Base-by-base conservation (phyloP, 2,329 filamentous ascomycete species). In the Chaetomiaceae sp. region DNA sequence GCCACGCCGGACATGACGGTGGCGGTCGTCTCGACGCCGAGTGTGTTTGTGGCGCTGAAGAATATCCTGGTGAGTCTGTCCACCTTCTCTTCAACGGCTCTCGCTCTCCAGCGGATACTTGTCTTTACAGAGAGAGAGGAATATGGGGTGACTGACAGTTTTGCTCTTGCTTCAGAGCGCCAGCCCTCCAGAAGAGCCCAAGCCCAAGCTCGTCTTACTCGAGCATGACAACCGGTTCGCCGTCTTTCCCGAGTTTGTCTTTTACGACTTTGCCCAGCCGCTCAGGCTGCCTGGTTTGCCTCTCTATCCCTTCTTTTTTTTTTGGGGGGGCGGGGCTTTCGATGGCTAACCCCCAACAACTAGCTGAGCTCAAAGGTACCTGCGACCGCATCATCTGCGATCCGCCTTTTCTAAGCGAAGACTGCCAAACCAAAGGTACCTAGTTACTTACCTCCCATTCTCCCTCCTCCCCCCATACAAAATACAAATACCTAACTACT, bases 361-460 rank as follows among this genome's bases (percentile, higher is more conserved):
- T n/a, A 79, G 75, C 67, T 11, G 67, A 77, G 30, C 68, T 90
- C 32, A 88, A 86, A 64, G 81, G 79, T 18, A 73, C 70, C 18
- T 80, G 86, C 42, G 85, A 90, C 67, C 78, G 82, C 49, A 78
- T 92, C 55, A 85, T 91, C 50, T 81, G 80, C 61, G 89, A 94
- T 65, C 89, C 89, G 8, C 89, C 89, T 0, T 92, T 92, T 66
- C 73, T 92, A 32, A 89, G 82, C 66, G 80, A 87, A 57, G 87
- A 92, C 64, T 92, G 88, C 66, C 87, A 92, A 67, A 89, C 86
- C 0, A 90, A 90, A 74, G 75, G 85, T 86, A 61, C 60, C 6
- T 21, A 21, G 3, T 32, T 5, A 25, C 13, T 10, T 10, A 10
- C 70, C 62, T 29, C 13, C 43, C 32, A 29, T 18, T 14, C 20